These are phyloP conservation scores for Wallemia mellicola DNA, from an alignment of 1,284 basidiomycete species.

Conservation along the genomic window DNA sequence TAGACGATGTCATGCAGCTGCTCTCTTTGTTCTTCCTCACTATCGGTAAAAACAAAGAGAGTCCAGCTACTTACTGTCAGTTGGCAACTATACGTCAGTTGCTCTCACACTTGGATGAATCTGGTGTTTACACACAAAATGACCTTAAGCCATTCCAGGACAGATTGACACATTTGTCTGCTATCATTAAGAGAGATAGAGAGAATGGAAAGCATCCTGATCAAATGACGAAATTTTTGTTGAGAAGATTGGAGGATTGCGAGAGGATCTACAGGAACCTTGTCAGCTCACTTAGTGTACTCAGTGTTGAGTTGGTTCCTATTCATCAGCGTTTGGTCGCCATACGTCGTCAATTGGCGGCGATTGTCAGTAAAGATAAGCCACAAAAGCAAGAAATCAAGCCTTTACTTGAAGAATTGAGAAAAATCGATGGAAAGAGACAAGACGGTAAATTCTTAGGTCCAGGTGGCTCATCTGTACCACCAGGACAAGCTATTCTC, in stretches of 20 bases:
- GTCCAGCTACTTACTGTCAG: constrained; percentile 73
- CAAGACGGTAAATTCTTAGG: constrained; percentile 90
- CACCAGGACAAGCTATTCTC: constrained; percentile 50
- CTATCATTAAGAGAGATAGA: constrained; percentile 51
- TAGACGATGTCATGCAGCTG: constrained; percentile 73
- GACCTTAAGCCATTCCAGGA: constrained; percentile 59
- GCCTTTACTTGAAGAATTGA: constrained; percentile 64
- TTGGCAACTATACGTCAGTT: constrained; percentile 83
- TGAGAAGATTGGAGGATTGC: constrained; percentile 68
- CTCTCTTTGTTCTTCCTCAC: constrained; percentile 76
- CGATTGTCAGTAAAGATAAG: constrained; percentile 59
- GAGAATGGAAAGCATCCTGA: constrained; percentile 56
- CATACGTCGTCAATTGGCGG: constrained; percentile 61
- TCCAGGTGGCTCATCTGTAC: constrained; percentile 56
- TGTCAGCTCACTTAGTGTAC: constrained; percentile 49
- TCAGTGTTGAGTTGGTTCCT: constrained; percentile 61
- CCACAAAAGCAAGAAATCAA: constrained; percentile 64
- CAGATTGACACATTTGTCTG: constrained; percentile 42
- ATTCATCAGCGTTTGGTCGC: constrained; percentile 67
- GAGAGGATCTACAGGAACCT: constrained; percentile 45
- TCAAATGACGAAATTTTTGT: constrained; percentile 64
- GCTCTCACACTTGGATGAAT: constrained; percentile 72
- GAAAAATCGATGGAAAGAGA: constrained; percentile 74
- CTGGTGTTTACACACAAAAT: constrained; percentile 62
- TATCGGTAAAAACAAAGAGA: constrained; percentile 72